Evolutionary conservation across 306 rosid species (phyloP).

Genomic region (Trifolium subterraneum): DNA sequence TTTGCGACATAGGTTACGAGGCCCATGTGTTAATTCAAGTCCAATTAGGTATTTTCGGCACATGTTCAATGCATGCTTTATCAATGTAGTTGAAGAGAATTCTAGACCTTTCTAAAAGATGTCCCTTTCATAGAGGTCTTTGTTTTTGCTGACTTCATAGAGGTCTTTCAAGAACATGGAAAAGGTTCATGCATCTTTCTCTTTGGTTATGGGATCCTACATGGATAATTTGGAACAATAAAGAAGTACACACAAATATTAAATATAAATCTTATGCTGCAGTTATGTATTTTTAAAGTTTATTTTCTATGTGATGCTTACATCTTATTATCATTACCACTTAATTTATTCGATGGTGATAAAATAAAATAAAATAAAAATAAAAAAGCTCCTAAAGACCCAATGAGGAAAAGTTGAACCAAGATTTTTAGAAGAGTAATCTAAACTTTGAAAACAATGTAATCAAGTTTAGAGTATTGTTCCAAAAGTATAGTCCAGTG

Average conservation of each 20-base stretch:
- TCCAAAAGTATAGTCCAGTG: neutral
- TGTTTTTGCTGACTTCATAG: too few species aligned
- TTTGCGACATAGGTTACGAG: too few species aligned
- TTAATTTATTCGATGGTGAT: neutral
- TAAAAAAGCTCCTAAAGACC: neutral
- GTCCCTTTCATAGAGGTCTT: neutral
- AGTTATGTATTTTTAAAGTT: too few species aligned
- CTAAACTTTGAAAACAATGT: neutral
- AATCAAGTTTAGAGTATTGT: neutral
- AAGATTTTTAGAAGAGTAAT: neutral
- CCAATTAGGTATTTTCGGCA: too few species aligned
- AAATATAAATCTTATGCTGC: too few species aligned
- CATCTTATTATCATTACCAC: neutral
- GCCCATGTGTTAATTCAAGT: too few species aligned
- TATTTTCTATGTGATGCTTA: neutral
- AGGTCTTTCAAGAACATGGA: neutral
- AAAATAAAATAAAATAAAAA: neutral
- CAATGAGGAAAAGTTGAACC: neutral
- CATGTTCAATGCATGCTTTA: too few species aligned
- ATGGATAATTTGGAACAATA: neutral
- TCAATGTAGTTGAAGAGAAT: neutral
- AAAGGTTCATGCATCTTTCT: neutral
- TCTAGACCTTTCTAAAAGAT: neutral
- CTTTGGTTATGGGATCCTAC: neutral
- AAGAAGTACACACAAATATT: neutral